Evolutionary conservation across 495 filamentous ascomycete species (phyloP), one percentile per base, ranked within the genome.

Genomic region (Penicillium bialowiezense): DNA sequence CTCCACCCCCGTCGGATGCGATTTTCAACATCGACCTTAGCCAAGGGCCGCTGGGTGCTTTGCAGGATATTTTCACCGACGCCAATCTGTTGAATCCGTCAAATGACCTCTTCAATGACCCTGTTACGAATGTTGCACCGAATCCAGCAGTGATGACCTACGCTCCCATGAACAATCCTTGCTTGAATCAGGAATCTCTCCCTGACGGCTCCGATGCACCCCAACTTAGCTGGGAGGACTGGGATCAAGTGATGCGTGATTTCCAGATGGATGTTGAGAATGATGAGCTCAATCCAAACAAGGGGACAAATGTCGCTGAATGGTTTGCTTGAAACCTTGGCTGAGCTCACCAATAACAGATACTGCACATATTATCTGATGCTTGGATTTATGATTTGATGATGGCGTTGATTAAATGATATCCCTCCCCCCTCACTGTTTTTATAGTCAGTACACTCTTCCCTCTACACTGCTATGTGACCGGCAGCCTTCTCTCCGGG

Each of bases 171-270:
- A 45, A 44, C 12, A 45, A 58, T 35, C 41, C 44, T n/a, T 51
- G 56, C 31, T 54, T 53, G 32, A 56, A 39, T 5, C 54, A 56
- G 19, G 21, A 44, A 10, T 26, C 43, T 12, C 28, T 3, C 7
- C 29, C 29, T 8, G 23, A 26, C 3, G 3, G 53, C 5, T 35
- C 56, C 1, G 49, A 49, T 1, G 19, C 33, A 35, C 36, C 45
- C 9, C 24, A 45, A 12, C 52, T 71, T 19, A 64, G 59, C 36
- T 72, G 74, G 72, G 69, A 72, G 21, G 70, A 75, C 20, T 77
- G 75, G 71, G 74, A 76, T 38, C 65, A 72, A 20, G 75, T 78
- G 23, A 72, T 78, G 69, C 70, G 71, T 4, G 74, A 78, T 24
- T 78, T 75, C 47, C 68, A 78, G 37, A 64, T 65, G 54, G 71